phyloP scores from a whole-genome alignment of 78 protist genomes.

The Carpediemonas membranifera region DNA sequence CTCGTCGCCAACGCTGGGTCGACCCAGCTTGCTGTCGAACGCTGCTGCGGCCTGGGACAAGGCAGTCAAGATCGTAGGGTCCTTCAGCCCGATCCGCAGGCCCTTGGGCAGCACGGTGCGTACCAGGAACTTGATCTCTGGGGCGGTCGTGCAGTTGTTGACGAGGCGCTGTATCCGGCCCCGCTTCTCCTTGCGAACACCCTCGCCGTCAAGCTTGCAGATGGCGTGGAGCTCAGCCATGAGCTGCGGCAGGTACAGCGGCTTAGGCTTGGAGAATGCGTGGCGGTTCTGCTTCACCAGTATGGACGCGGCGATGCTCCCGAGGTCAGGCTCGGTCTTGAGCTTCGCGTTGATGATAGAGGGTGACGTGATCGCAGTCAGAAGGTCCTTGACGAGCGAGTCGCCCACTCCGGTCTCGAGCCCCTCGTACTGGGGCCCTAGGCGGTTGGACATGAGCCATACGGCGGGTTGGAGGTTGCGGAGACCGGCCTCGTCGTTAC shows the following conservation, averaged over 20 bases:
- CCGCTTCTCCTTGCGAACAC: not conserved
- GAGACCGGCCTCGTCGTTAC: no score
- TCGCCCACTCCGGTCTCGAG: slow-evolving; percentile 90
- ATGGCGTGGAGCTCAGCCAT: slow-evolving; percentile 1
- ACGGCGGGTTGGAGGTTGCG: slow-evolving; percentile 34
- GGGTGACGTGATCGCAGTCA: no score
- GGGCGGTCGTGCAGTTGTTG: not conserved
- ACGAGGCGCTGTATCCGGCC: not conserved
- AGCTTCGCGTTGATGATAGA: no score
- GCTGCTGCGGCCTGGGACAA: not conserved
- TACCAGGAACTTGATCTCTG: slow-evolving; percentile 7
- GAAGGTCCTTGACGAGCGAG: no score
- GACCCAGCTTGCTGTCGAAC: not conserved
- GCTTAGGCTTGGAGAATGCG: slow-evolving; percentile 11
- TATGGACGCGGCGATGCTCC: no score
- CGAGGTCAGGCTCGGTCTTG: no score
- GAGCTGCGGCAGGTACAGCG: slow-evolving; percentile 22
- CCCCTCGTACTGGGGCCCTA: slow-evolving; percentile 69
- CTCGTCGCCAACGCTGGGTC: no score
- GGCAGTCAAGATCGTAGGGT: not conserved
- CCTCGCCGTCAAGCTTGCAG: slow-evolving; percentile 8
- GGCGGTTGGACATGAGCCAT: slow-evolving; percentile 46
- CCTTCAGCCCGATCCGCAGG: slow-evolving; percentile 3
- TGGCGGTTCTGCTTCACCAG: no score
- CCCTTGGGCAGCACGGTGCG: slow-evolving; percentile 12